Conservation (phyloP, 169 alveolate genomes). For the Cystoisospora suis region DNA sequence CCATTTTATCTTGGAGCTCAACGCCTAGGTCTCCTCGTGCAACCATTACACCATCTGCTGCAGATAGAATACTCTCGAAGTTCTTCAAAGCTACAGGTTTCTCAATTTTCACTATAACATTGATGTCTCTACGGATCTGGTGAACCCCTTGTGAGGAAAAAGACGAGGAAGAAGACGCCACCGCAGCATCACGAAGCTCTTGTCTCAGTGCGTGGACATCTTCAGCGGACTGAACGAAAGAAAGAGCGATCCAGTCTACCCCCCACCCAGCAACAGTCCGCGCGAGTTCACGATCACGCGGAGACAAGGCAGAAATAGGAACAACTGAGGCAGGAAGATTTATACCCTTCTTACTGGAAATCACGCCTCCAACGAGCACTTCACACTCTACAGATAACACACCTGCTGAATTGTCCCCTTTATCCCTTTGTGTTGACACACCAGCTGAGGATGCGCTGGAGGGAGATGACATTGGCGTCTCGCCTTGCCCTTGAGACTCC, state of each 20-base stretch:
- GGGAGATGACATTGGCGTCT: background rate
- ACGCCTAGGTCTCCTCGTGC: slow-evolving; percentile 98
- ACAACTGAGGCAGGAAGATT: slow-evolving; percentile 80
- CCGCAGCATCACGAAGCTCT: slow-evolving; percentile 62
- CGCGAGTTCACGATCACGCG: slow-evolving; percentile 79
- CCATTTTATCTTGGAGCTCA: slow-evolving; percentile 90
- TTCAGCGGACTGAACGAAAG: slow-evolving; percentile 77
- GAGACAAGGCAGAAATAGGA: slow-evolving; percentile 78
- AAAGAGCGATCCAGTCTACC: slow-evolving; percentile 93
- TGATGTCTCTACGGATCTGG: slow-evolving; percentile 85
- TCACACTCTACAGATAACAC: slow-evolving; percentile 43
- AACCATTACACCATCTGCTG: slow-evolving; percentile 95
- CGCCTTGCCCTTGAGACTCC: background rate
- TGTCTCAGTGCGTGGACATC: slow-evolving; percentile 81
- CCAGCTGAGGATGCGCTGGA: background rate
- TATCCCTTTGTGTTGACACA: background rate
- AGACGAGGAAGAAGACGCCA: no score
- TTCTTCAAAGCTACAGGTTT: slow-evolving; percentile 92
- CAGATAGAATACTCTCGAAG: slow-evolving; percentile 89
- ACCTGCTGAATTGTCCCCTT: background rate
- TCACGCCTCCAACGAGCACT: slow-evolving; percentile 69
- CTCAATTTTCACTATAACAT: slow-evolving; percentile 95
- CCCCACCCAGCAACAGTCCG: slow-evolving; percentile 59
- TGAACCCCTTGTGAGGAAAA: background rate
- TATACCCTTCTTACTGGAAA: slow-evolving; percentile 83